Percentiles rank a stretch among this genome's conserved stretches.
Evolutionary conservation across 2,329 filamentous ascomycete genomes (phyloP).

Genomic region (Biscogniauxia marginata): DNA sequence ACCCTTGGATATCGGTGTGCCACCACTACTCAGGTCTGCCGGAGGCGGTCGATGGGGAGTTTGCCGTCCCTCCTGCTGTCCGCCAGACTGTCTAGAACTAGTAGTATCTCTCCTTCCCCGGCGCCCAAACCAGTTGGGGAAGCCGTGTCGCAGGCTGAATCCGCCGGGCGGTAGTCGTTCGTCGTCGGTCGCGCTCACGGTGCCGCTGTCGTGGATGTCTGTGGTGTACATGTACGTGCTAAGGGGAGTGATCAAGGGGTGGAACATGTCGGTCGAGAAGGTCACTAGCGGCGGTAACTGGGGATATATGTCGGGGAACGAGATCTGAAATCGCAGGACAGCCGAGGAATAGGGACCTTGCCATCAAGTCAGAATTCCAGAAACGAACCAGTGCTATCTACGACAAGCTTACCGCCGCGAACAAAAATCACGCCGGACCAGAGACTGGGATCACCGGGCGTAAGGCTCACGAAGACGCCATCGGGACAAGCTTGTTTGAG

Average conservation of each 20-base stretch:
- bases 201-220: conserved; percentile 70
- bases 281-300: conserved; percentile 77
- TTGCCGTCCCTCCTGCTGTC: conserved; percentile 33
- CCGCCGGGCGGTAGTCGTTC: conserved; percentile 83
- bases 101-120: conserved; percentile 40
- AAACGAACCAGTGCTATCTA: conserved; percentile 8
- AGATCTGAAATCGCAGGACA: conserved; percentile 85
- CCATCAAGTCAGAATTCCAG: conserved; percentile 14
- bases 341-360: conserved; percentile 85
- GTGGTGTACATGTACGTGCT: conserved; percentile 95
- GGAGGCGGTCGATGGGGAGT: conserved; percentile 31
- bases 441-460: conserved; percentile 73
- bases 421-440: conserved; percentile 95
- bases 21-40: conserved; percentile 22
- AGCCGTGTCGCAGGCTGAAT: conserved; percentile 87
- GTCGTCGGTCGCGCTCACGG: conserved; percentile 79
- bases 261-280: conserved; percentile 91
- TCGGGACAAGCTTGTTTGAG: conserved; percentile 80
- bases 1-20: conserved; percentile 25
- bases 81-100: conserved; percentile 42
- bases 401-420: conserved; percentile 65
- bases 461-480: conserved; percentile 83
- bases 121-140: conserved; percentile 83
- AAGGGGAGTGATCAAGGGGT: conserved; percentile 85
- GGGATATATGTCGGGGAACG: conserved; percentile 81